Conservation (phyloP, 2,329 filamentous ascomycete species). For the Clarireedia hainanense region DNA sequence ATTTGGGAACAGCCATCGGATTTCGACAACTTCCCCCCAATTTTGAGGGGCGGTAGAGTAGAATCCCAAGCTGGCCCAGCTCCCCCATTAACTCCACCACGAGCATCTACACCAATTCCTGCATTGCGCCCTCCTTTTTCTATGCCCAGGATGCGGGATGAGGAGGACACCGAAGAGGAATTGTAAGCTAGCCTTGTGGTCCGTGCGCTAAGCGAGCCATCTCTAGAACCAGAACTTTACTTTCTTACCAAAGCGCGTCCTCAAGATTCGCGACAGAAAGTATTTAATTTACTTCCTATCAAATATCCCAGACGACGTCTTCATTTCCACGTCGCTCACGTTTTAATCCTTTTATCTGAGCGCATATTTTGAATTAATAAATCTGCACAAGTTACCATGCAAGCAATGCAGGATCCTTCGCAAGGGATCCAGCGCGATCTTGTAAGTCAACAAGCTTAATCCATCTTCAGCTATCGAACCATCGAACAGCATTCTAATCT, state of each 20-base stretch:
- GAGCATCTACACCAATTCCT: too few relatives aligned
- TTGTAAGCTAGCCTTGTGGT: not conserved
- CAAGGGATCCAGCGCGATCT: slow-evolving; percentile 37
- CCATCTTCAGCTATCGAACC: not conserved
- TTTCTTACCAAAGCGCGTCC: not conserved
- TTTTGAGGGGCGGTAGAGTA: too few relatives aligned
- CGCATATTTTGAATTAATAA: not conserved
- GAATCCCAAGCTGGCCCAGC: too few relatives aligned
- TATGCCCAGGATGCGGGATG: too few relatives aligned
- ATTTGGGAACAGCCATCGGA: too few relatives aligned
- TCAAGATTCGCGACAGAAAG: not conserved
- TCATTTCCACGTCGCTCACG: not conserved
- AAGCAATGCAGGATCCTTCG: slow-evolving; percentile 35
- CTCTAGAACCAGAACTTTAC: not conserved
- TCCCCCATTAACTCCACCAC: too few relatives aligned
- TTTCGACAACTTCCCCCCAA: too few relatives aligned
- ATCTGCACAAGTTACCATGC: slow-evolving; percentile 1
- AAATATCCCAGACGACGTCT: not conserved
- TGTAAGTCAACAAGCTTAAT: slow-evolving; percentile 29
- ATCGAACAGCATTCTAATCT: slow-evolving; percentile 12
- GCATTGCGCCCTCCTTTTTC: too few relatives aligned
- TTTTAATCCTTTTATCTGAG: not conserved
- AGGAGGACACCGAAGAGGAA: not conserved
- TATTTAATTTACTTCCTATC: not conserved
- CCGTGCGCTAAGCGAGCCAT: not conserved